Conservation (phyloP, 129 eudicot species). For the Apium graveolens region DNA sequence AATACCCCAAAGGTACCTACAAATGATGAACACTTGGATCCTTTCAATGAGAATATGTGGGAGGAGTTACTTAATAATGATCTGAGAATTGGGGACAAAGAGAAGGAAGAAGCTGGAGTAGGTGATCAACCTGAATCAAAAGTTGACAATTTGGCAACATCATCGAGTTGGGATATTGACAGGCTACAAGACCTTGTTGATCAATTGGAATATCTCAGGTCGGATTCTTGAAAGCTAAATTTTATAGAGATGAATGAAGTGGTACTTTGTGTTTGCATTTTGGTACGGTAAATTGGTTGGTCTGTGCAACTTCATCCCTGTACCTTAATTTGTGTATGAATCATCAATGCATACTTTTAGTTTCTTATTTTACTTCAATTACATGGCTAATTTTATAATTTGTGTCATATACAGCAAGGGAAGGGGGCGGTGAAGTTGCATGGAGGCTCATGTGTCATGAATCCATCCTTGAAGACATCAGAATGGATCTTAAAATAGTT, state of each 20-base stretch:
- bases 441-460: slow-evolving; percentile 34
- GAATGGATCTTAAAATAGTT: neutral
- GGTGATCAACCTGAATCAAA: slow-evolving; percentile 19
- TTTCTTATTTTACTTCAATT: neutral
- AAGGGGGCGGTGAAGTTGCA: slow-evolving; percentile 35
- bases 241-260: slow-evolving; percentile 9
- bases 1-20: slow-evolving; percentile 8
- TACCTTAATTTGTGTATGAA: slow-evolving; percentile 11
- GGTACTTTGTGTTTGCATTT: slow-evolving; percentile 15
- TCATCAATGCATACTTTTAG: neutral
- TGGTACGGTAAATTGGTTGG: slow-evolving; percentile 16
- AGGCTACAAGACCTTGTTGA: slow-evolving; percentile 58
- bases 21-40: slow-evolving; percentile 18
- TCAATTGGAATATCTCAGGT: slow-evolving; percentile 58
- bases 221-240: slow-evolving; percentile 17
- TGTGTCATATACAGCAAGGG: slow-evolving; percentile 24
- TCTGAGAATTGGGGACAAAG: slow-evolving; percentile 18
- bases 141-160: slow-evolving; percentile 45
- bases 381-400: slow-evolving; percentile 19
- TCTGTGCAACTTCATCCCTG: slow-evolving; percentile 32
- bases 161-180: slow-evolving; percentile 60
- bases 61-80: slow-evolving; percentile 52
- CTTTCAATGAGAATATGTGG: slow-evolving; percentile 35
- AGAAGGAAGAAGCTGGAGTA: slow-evolving; percentile 25
- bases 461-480: slow-evolving; percentile 38